Conservation (phyloP, 2,329 filamentous ascomycete species). For the Fusarium domesticum region DNA sequence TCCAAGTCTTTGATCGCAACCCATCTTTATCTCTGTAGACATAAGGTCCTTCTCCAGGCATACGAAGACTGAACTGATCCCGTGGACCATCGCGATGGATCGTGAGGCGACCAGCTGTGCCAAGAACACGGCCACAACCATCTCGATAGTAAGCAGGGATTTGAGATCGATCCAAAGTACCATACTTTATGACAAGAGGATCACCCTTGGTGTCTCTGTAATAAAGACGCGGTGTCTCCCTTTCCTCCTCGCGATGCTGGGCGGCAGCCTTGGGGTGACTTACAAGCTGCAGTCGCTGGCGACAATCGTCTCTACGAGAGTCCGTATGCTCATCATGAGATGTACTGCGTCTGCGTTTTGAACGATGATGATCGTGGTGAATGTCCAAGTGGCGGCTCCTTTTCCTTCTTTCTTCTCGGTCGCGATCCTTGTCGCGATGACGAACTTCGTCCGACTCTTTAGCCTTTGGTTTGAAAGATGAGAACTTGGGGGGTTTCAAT, state of each 20-base stretch:
- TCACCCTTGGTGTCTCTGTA: conserved; percentile 74
- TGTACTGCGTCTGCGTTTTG: conserved; percentile 17
- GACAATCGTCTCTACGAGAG: neutral
- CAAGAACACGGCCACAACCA: conserved; percentile 69
- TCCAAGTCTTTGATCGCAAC: conserved; percentile 43
- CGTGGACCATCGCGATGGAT: conserved; percentile 65
- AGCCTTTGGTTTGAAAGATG: conserved; percentile 61
- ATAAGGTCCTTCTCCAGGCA: conserved; percentile 39
- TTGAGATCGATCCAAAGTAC: conserved; percentile 66
- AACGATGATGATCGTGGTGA: conserved; percentile 15
- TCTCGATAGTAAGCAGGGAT: conserved; percentile 68
- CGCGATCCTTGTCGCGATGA: conserved; percentile 15
- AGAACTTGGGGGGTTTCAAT: conserved; percentile 59
- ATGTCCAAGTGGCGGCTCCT: conserved; percentile 18
- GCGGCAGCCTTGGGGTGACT: conserved; percentile 8
- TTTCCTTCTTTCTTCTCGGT: conserved; percentile 20
- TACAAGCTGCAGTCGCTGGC: neutral
- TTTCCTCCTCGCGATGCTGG: conserved; percentile 5
- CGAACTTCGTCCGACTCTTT: conserved; percentile 33
- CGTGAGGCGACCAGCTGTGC: conserved; percentile 55
- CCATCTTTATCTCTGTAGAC: conserved; percentile 43
- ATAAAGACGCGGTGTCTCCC: conserved; percentile 41
- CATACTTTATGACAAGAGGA: conserved; percentile 69
- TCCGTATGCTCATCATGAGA: conserved; percentile 15
- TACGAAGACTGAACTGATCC: conserved; percentile 52